Evolutionary conservation across 768 basidiomycete genomes (phyloP).

Genomic region (Rhodocollybia butyracea): DNA sequence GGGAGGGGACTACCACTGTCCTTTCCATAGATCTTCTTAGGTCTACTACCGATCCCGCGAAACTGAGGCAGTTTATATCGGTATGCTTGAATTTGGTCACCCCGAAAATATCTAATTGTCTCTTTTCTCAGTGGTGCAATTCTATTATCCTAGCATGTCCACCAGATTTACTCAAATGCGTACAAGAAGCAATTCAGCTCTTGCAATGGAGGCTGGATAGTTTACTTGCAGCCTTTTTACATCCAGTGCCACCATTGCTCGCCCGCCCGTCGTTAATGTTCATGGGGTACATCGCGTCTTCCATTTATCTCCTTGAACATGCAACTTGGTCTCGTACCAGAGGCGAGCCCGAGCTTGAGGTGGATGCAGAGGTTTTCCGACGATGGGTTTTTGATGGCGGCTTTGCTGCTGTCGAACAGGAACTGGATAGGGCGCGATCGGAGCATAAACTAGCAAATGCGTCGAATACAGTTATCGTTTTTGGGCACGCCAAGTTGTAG

Average conservation of each 20-base stretch:
- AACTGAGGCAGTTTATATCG: conserved; percentile 43
- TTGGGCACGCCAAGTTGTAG: conserved; percentile 1
- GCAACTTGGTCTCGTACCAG: conserved; percentile 52
- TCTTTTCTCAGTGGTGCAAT: conserved; percentile 47
- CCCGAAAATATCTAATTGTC: neutral
- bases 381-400: conserved; percentile 33
- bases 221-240: conserved; percentile 37
- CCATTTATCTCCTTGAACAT: conserved; percentile 64
- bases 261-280: conserved; percentile 59
- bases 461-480: neutral
- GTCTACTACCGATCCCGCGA: conserved; percentile 42
- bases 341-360: conserved; percentile 15
- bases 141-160: conserved; percentile 42
- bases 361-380: conserved; percentile 17
- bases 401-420: conserved; percentile 33
- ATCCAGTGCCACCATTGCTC: conserved; percentile 42
- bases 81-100: conserved; percentile 33
- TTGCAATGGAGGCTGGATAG: conserved; percentile 37
- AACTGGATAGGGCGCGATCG: conserved; percentile 24
- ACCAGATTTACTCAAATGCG: conserved; percentile 19
- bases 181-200: conserved; percentile 27
- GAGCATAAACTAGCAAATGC: neutral
- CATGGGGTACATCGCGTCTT: conserved; percentile 51
- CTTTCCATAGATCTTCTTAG: conserved; percentile 66
- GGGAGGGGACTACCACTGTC: conserved; percentile 75